phyloP scores from a whole-genome alignment of 2,329 filamentous ascomycete species.

The Basipetospora chlamydospora region DNA sequence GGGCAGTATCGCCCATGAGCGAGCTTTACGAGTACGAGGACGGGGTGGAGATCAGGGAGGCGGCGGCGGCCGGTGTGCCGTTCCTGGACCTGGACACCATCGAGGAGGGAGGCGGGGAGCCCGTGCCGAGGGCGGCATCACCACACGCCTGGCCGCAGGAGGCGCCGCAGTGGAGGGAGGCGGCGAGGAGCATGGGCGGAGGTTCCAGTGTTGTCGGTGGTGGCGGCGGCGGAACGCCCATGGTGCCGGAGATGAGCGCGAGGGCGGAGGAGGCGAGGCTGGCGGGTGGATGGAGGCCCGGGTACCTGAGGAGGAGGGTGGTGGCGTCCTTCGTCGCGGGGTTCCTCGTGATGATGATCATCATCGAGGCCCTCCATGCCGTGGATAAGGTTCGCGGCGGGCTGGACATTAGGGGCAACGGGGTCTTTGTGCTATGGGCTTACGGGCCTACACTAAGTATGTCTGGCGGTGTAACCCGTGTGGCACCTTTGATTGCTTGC shows the following conservation, averaged over 20 bases:
- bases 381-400: conserved; percentile 9
- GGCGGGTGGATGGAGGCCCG: conserved; percentile 14
- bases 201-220: no score
- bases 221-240: neutral
- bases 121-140: neutral
- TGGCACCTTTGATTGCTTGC: neutral
- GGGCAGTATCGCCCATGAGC: neutral
- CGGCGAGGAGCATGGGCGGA: no score
- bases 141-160: no score
- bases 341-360: conserved; percentile 11
- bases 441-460: conserved; percentile 15
- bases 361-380: conserved; percentile 12
- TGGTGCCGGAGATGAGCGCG: neutral
- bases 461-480: no score
- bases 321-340: conserved; percentile 10
- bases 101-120: neutral
- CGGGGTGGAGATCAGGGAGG: neutral
- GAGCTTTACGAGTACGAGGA: conserved; percentile 1
- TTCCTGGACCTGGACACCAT: neutral
- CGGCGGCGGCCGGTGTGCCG: conserved; percentile 5
- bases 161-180: no score
- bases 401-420: conserved; percentile 8
- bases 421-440: conserved; percentile 13
- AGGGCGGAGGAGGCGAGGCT: neutral
- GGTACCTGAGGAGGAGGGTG: conserved; percentile 12